Evolutionary conservation across 495 filamentous ascomycete species (phyloP).

Genomic region (Neurospora sp.): DNA sequence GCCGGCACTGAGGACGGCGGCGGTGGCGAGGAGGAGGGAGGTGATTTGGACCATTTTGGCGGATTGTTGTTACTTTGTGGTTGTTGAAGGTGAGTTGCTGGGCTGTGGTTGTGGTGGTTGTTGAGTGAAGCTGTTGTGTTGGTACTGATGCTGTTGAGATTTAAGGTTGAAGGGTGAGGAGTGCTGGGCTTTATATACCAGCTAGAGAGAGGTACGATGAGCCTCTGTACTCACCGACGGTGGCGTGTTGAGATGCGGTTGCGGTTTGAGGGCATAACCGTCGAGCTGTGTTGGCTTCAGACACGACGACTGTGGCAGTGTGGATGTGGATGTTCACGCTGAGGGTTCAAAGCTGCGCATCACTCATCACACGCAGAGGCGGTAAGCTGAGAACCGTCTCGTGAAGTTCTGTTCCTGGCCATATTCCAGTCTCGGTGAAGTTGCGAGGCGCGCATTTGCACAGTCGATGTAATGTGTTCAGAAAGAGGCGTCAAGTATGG

Average conservation of each 20-base stretch:
- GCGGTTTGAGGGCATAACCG: not conserved
- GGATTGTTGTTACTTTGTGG: not conserved
- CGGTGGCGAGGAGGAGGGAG: not conserved
- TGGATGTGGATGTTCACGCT: not conserved
- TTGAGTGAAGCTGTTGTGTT: not conserved
- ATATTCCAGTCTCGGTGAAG: not conserved
- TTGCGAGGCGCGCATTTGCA: not conserved
- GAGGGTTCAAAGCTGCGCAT: no score
- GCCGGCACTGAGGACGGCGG: not conserved
- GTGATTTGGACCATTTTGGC: conserved; percentile 3
- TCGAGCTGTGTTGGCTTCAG: not conserved
- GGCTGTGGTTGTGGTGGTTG: not conserved
- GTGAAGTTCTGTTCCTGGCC: not conserved
- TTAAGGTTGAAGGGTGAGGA: not conserved
- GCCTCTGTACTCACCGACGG: not conserved
- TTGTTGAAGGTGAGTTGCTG: not conserved
- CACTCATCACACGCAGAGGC: not conserved
- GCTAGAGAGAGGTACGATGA: not conserved
- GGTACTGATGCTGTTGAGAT: not conserved
- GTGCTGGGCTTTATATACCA: not conserved
- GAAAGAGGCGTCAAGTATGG: not conserved
- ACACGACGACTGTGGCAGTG: not conserved
- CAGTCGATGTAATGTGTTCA: no score
- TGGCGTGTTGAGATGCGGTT: not conserved
- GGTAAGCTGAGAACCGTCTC: not conserved